Evolutionary conservation across 179 eudicot species (phyloP).

Genomic region (Dionaea muscipula): DNA sequence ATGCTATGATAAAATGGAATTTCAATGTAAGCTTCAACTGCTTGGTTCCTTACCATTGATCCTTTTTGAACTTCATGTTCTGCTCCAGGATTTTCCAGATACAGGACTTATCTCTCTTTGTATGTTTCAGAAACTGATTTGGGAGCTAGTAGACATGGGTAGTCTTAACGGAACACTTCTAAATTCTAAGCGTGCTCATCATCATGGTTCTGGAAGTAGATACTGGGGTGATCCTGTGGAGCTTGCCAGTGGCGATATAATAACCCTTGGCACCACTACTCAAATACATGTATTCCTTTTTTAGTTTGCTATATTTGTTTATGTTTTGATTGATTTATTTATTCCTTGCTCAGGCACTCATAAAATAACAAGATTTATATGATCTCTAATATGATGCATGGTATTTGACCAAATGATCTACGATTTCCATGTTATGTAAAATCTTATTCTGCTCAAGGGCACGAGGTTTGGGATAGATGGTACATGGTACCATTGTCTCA

Average conservation of each 20-base stretch:
- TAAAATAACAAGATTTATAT: too few species aligned
- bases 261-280: slow-evolving; percentile 87
- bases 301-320: too few species aligned
- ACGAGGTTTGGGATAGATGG: too few species aligned
- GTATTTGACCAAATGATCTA: too few species aligned
- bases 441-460: too few species aligned
- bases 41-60: neutral
- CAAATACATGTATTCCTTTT: slow-evolving; percentile 39
- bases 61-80: neutral
- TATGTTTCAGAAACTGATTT: slow-evolving; percentile 56
- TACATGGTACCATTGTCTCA: too few species aligned
- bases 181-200: slow-evolving; percentile 56
- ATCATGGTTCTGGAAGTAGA: slow-evolving; percentile 68
- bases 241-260: slow-evolving; percentile 64
- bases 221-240: slow-evolving; percentile 83
- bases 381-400: too few species aligned
- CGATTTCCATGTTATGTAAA: too few species aligned
- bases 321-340: too few species aligned
- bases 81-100: slow-evolving; percentile 2
- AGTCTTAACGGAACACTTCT: slow-evolving; percentile 92
- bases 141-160: slow-evolving; percentile 98
- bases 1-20: slow-evolving; percentile 88
- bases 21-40: slow-evolving; percentile 36
- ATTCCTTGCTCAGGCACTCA: too few species aligned
- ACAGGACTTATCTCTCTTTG: neutral